phyloP scores from a whole-genome alignment of 2,329 filamentous ascomycete genomes.

The Cercospora janseana region DNA sequence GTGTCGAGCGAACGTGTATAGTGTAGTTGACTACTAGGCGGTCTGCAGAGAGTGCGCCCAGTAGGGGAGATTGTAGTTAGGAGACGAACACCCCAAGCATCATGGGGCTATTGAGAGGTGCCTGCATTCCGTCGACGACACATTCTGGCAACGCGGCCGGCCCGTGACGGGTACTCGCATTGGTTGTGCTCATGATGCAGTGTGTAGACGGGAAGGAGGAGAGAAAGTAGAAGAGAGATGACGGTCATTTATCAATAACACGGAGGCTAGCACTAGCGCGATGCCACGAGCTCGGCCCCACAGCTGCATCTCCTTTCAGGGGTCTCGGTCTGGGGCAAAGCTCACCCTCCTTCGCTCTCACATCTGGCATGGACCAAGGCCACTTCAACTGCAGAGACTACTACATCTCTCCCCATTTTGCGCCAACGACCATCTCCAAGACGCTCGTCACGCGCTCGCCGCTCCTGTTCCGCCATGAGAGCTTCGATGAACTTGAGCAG shows the following conservation, averaged over 20 bases:
- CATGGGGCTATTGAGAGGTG: slow-evolving; percentile 53
- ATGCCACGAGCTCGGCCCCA: slow-evolving; percentile 2
- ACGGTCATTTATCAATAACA: slow-evolving; percentile 4
- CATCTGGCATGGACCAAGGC: slow-evolving; percentile 35
- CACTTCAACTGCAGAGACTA: slow-evolving; percentile 42
- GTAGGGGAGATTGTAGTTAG: slow-evolving; percentile 38
- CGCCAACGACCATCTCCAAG: slow-evolving; percentile 28
- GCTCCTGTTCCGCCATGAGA: slow-evolving; percentile 31
- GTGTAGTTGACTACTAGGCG: slow-evolving; percentile 24
- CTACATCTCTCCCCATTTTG: slow-evolving; percentile 33
- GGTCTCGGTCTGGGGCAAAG: neutral
- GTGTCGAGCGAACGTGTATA: slow-evolving; percentile 9
- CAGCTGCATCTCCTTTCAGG: neutral
- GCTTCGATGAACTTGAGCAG: slow-evolving; percentile 35
- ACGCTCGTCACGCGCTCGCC: slow-evolving; percentile 17
- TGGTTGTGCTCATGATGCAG: slow-evolving; percentile 22
- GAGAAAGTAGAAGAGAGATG: slow-evolving; percentile 1
- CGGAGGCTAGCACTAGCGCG: neutral
- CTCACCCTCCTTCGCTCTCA: neutral
- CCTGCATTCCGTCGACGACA: slow-evolving; percentile 27
- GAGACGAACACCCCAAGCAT: slow-evolving; percentile 49
- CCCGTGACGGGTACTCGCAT: slow-evolving; percentile 21
- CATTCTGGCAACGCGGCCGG: slow-evolving; percentile 17
- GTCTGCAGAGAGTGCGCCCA: slow-evolving; percentile 22
- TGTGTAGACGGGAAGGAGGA: slow-evolving; percentile 19